phyloP scores from a whole-genome alignment of 2,329 filamentous ascomycete species.

The Cytospora piceae region DNA sequence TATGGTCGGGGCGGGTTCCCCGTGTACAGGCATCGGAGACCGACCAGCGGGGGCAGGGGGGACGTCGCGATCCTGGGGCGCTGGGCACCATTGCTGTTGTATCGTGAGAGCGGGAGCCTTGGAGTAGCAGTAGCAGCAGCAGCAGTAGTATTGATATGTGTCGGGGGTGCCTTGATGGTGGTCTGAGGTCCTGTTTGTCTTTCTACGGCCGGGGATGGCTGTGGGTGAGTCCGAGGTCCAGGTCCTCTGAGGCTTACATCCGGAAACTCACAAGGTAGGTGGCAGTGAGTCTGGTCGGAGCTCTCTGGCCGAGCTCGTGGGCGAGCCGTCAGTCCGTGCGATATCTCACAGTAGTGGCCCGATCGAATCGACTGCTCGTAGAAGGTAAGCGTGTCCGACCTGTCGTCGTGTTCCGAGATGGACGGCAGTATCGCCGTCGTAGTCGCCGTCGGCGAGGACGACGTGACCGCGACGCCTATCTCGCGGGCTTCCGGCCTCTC shows the following conservation, averaged over 20 bases:
- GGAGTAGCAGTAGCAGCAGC: background rate
- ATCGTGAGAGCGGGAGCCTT: slow-evolving; percentile 9
- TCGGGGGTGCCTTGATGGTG: background rate
- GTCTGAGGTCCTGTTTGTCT: slow-evolving; percentile 1
- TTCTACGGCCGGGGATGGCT: background rate
- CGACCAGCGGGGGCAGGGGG: slow-evolving; percentile 15
- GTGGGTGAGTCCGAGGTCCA: background rate
- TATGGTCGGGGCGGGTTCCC: slow-evolving; percentile 8
- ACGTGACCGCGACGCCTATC: slow-evolving; percentile 10
- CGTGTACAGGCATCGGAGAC: slow-evolving; percentile 16
- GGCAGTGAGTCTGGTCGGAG: background rate
- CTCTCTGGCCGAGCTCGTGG: slow-evolving; percentile 16
- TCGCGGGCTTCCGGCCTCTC: background rate
- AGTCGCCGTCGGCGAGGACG: slow-evolving; percentile 6
- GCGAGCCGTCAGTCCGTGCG: slow-evolving; percentile 19
- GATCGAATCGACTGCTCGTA: slow-evolving; percentile 23
- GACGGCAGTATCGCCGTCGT: slow-evolving; percentile 7
- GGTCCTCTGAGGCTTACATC: slow-evolving; percentile 1
- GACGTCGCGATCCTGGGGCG: slow-evolving; percentile 23
- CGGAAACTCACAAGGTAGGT: slow-evolving; percentile 4
- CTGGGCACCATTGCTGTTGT: slow-evolving; percentile 4
- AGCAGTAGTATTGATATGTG: background rate
- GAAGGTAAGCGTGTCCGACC: slow-evolving; percentile 21
- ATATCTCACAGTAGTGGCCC: slow-evolving; percentile 3
- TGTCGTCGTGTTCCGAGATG: slow-evolving; percentile 23